Percentiles rank a stretch among this genome's conserved stretches.
Evolutionary conservation across 345 rosid genomes (phyloP).

Genomic region (Excoecaria cochinchinensis): DNA sequence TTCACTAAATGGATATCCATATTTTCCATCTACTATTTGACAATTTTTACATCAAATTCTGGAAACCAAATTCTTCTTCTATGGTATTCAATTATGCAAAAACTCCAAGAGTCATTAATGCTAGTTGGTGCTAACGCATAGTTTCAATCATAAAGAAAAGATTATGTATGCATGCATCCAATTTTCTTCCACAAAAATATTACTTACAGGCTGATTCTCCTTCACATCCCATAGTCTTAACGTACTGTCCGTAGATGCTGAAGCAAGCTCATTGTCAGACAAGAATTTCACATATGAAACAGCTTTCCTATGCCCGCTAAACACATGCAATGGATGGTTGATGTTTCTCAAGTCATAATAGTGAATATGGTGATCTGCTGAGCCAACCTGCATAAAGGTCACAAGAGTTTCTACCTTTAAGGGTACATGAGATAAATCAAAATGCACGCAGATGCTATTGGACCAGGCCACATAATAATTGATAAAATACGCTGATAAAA

Average conservation of each 20-base stretch:
- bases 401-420: background rate
- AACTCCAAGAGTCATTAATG: background rate
- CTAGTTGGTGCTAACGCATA: background rate
- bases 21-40: background rate
- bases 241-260: conserved; percentile 97
- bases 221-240: conserved; percentile 93
- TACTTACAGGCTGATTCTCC: conserved; percentile 76
- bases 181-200: background rate
- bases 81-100: background rate
- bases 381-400: conserved; percentile 72
- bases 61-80: background rate
- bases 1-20: background rate
- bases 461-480: background rate
- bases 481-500: background rate
- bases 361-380: conserved; percentile 93
- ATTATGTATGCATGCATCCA: background rate
- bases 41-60: background rate
- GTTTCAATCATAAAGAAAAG: background rate
- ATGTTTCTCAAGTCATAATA: conserved; percentile 85
- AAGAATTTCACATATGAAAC: conserved; percentile 96
- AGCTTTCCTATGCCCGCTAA: conserved; percentile 87
- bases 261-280: conserved; percentile 91
- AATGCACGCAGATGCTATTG: background rate
- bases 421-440: background rate
- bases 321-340: conserved; percentile 84